These are phyloP conservation scores for Fraxinus angustifolia DNA, from an alignment of 305 asterid genomes.

Conservation along the genomic window DNA sequence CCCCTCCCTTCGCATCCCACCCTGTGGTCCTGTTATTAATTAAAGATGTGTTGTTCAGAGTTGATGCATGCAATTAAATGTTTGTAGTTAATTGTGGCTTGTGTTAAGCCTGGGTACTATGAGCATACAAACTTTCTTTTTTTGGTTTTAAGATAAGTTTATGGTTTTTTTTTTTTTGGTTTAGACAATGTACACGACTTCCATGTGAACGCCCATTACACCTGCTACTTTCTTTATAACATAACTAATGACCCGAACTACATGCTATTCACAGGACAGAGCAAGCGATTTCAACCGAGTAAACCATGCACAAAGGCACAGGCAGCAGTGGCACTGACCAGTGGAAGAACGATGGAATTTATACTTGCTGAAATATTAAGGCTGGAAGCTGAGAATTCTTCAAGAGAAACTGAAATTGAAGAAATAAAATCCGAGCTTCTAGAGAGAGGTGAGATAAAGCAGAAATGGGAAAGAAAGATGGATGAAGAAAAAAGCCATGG, in stretches of 20 bases:
- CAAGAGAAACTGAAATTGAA: constrained; percentile 45
- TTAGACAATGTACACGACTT: neutral
- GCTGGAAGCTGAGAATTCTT: constrained; percentile 51
- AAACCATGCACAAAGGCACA: constrained; percentile 88
- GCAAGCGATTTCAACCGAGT: constrained; percentile 77
- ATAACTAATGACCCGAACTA: neutral
- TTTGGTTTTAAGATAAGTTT: neutral
- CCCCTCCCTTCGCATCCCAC: neutral
- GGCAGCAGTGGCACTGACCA: constrained; percentile 75
- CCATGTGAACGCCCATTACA: neutral
- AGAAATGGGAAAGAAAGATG: constrained; percentile 56
- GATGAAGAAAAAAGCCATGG: constrained; percentile 64
- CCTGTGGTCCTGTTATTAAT: neutral
- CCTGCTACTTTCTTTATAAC: neutral
- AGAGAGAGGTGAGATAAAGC: constrained; percentile 66
- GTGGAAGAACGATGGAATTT: constrained; percentile 61
- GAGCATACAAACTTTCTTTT: neutral
- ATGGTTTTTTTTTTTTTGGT: neutral
- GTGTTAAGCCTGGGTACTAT: neutral
- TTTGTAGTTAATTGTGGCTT: neutral
- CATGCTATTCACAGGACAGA: constrained; percentile 56
- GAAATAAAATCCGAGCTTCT: constrained; percentile 62
- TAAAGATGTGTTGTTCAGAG: neutral
- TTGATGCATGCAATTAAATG: neutral
- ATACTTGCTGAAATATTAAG: constrained; percentile 51